phyloP scores from a whole-genome alignment of 805 yeast species.

The Dipodascus geniculatus region DNA sequence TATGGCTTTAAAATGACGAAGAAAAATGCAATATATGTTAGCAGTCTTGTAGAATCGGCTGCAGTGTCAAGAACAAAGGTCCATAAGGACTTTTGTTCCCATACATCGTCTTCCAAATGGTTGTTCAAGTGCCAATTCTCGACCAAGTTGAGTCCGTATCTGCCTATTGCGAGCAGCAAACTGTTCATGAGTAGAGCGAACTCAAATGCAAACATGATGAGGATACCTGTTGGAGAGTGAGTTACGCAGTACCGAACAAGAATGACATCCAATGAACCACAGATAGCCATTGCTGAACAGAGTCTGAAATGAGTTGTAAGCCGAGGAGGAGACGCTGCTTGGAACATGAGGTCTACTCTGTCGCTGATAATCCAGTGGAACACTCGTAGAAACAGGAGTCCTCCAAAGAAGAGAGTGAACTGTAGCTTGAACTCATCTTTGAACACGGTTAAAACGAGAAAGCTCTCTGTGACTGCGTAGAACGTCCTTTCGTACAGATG shows the following conservation, averaged over 20 bases:
- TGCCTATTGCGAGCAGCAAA: conserved; percentile 34
- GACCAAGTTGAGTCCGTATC: conserved; percentile 38
- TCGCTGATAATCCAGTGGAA: conserved; percentile 66
- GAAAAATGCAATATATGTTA: conserved; percentile 35
- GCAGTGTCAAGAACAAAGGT: conserved; percentile 42
- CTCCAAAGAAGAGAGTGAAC: conserved; percentile 31
- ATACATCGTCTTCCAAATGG: conserved; percentile 45
- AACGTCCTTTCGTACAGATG: conserved; percentile 58
- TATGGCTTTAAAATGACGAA: conserved; percentile 35
- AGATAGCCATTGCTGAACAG: conserved; percentile 32
- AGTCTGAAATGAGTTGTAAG: conserved; percentile 30
- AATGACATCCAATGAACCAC: conserved; percentile 39
- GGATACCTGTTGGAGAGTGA: conserved; percentile 20
- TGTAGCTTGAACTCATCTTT: conserved; percentile 36
- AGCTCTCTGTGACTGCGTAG: conserved; percentile 46
- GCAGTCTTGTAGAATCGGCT: conserved; percentile 38
- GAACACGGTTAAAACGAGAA: conserved; percentile 45
- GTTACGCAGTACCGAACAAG: conserved; percentile 30
- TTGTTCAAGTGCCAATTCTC: conserved; percentile 40
- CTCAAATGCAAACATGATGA: conserved; percentile 67
- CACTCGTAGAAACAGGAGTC: conserved; percentile 44
- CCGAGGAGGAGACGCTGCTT: conserved; percentile 27
- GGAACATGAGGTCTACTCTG: conserved; percentile 39
- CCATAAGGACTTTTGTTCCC: conserved; percentile 61
- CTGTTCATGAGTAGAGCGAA: conserved; percentile 54